Base-by-base conservation (phyloP, 2,329 filamentous ascomycete species). In the Aspergillus sp. region DNA sequence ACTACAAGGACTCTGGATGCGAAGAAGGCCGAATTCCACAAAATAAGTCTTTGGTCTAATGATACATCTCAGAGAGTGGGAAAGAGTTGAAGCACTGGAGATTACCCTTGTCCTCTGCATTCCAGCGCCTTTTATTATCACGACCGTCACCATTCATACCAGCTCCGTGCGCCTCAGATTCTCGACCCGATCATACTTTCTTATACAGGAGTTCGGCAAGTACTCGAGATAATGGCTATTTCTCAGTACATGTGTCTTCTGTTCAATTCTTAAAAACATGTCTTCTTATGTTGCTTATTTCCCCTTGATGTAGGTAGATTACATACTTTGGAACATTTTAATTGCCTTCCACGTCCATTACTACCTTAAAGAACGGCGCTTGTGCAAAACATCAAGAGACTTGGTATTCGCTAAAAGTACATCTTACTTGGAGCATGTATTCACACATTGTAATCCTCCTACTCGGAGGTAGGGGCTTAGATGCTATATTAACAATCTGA, bases 271-370 rank as follows among this genome's bases (percentile, higher is more conserved):
- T 39, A 50, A 48, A 53, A 48, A 57, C 58, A 59, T 63, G 64
- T 65, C 59, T 63, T 63, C 56, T 60, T 62, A 60, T 57, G n/a
- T 55, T 47, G 61, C 55, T 63, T 63, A 62, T 61, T 60, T 50
- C 25, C 50, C 53, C 32, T 60, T 58, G 62, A 65, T 65, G 63
- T 68, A 67, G 65, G 61, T 67, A 67, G 61, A 64, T 63, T 53
- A 57, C 62, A 60, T 57, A 62, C 47, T 56, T 58, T 48, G 51
- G 53, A 55, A 47, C 53, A 13, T 30, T 21, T 39, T 55, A 32
- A 36, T 47, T 45, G 23, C 10, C 28, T 32, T n/a, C 15, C 30
- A n/a, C n/a, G 10, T 15, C 12, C 28, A 30, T n/a, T n/a, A 36
- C 36, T 43, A 8, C 36, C 5, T n/a, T 21, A 32, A 4, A 45